Base-by-base conservation (phyloP, 352 stramenopile genomes). In the Thraustotheca clavata region DNA sequence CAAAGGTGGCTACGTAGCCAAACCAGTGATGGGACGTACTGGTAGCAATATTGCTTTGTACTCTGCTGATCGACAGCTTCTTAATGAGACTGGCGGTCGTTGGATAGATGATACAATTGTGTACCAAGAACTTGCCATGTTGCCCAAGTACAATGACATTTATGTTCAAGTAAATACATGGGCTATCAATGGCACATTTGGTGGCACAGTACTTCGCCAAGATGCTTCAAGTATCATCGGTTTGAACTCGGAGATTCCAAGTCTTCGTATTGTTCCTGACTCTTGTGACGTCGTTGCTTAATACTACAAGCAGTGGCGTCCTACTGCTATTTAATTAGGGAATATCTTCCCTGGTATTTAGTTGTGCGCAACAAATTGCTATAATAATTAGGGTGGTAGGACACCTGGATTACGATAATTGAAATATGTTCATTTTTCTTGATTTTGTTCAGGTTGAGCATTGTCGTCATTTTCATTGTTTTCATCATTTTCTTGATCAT, bases 391-490 rank as follows among this genome's bases (percentile, higher is more conserved):
- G n/a, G n/a, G n/a, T n/a, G n/a, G n/a, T n/a, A n/a, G n/a, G n/a
- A n/a, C n/a, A n/a, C n/a, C n/a, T n/a, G n/a, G n/a, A n/a, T n/a
- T n/a, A n/a, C n/a, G n/a, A n/a, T n/a, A n/a, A n/a, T 26, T 14
- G 29, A 16, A 34, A 14, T 7, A 38, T 41, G n/a, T 1, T 20
- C 27, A 9, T 52, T 8, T 52, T 52, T 52, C 22, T 52, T 18
- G 8, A 18, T 8, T 52, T 52, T 27, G 43, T n/a, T 59, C 24
- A 40, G 8, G 9, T 18, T 60, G 24, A 22, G 6, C 77, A 18
- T 79, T 78, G 41, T 81, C 74, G 40, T 67, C 43, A 24, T 60
- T 49, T 8, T 48, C 32, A 39, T 22, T 49, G 7, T 48, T 36
- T 27, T 46, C 60, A 11, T 67, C 60, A 2, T 49, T 49, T 47